phyloP scores from a whole-genome alignment of 305 asterid species.

The Andrographis paniculata region DNA sequence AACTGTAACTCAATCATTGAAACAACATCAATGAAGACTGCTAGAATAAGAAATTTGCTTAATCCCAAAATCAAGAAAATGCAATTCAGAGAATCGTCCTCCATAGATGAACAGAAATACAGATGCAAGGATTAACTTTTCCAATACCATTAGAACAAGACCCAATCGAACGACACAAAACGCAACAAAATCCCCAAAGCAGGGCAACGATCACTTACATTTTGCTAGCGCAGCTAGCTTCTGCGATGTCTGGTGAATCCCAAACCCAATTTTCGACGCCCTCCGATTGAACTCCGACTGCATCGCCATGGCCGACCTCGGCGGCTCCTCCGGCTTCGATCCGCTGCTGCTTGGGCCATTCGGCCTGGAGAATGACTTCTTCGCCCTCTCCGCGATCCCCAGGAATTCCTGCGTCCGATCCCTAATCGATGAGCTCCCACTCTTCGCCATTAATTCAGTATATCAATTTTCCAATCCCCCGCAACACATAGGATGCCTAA shows the following conservation, averaged over 20 bases:
- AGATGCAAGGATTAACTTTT: no score
- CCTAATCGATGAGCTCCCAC: conserved; percentile 51
- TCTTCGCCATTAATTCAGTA: conserved; percentile 25
- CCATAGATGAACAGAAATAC: no score
- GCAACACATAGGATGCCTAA: background rate
- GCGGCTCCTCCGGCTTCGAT: conserved; percentile 39
- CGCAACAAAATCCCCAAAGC: conserved; percentile 11
- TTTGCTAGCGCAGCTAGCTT: conserved; percentile 72
- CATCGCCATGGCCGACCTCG: conserved; percentile 40
- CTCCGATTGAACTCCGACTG: conserved; percentile 70
- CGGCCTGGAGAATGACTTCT: conserved; percentile 39
- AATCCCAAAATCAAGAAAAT: no score
- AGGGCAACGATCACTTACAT: conserved; percentile 32
- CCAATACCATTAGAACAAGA: no score
- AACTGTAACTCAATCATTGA: no score
- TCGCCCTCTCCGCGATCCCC: conserved; percentile 52
- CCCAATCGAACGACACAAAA: background rate
- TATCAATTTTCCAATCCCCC: background rate
- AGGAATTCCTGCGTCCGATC: conserved; percentile 89
- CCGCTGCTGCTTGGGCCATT: conserved; percentile 66
- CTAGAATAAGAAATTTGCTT: no score
- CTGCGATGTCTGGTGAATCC: conserved; percentile 76
- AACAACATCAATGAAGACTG: no score
- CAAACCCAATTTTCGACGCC: conserved; percentile 74
- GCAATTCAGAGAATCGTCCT: no score